Conservation (phyloP, 2,329 filamentous ascomycete genomes). For the Cadophora sp. region DNA sequence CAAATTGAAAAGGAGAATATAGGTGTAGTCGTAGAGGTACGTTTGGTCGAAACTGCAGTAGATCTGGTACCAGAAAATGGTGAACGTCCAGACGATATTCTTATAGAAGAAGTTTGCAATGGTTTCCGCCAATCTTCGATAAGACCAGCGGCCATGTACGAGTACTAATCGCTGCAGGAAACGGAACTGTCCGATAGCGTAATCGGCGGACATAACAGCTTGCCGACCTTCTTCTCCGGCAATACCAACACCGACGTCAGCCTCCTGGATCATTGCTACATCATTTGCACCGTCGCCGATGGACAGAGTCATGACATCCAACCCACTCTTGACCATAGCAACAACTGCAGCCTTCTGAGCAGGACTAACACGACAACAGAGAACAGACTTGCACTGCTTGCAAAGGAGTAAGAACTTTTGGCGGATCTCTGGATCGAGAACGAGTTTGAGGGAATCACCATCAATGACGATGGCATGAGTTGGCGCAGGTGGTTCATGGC, state of each 20-base stretch:
- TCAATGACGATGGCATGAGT: constrained; percentile 96
- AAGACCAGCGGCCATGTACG: constrained; percentile 96
- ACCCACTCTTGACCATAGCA: constrained; percentile 89
- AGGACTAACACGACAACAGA: constrained; percentile 96
- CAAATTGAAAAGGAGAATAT: constrained; percentile 95
- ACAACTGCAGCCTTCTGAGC: constrained; percentile 98
- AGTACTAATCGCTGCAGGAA: constrained; percentile 85
- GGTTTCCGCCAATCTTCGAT: constrained; percentile 87
- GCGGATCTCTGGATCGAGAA: constrained; percentile 80
- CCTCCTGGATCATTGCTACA: constrained; percentile 97
- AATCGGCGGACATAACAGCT: constrained; percentile 95
- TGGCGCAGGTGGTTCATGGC: constrained; percentile 83
- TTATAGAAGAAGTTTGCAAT: constrained; percentile 99
- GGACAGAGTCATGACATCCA: constrained; percentile 95
- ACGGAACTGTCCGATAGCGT: constrained; percentile 92
- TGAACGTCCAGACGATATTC: constrained; percentile 98
- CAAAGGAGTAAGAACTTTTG: constrained; percentile 95
- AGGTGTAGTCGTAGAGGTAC: constrained; percentile 97
- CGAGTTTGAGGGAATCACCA: constrained; percentile 89
- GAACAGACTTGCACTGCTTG: constrained; percentile 95
- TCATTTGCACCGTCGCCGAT: constrained; percentile 96
- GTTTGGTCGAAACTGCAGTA: constrained; percentile 96
- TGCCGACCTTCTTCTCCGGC: constrained; percentile 91
- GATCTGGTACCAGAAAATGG: constrained; percentile 97
- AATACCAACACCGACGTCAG: constrained; percentile 95